Evolutionary conservation across 352 stramenopile genomes (phyloP), one percentile per base, ranked within the genome.

Genomic region (Phytophthora lateralis): DNA sequence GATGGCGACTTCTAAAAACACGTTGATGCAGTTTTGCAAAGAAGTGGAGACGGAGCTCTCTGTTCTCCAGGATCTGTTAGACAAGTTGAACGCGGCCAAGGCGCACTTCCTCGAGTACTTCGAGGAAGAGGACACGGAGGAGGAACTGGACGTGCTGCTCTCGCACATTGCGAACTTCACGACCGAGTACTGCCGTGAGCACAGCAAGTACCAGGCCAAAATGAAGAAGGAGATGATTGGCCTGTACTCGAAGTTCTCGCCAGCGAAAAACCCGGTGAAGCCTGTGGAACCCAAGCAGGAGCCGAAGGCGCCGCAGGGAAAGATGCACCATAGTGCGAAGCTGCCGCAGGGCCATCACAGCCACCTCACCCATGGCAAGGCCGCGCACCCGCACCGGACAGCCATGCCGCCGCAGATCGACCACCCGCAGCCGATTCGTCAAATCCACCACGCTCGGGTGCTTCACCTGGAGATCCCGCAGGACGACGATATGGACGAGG

Each of bases 71-170:
- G 27, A 55, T 3, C 55, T 86, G 27, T 57, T 91, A 49, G 58
- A 89, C 49, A 66, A 85, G 48, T 55, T 91, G 39, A 66, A 82
- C n/a, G 64, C 75, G 10, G 76, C 73, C 26, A 95, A 93, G 83
- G 60, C 64, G 7, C 71, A 79, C 12, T 93, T 93, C 53, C 68
- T 95, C 9, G 75, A 91, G 51, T 93, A 93, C 57, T 91, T 95
- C 54, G 85, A 92, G 63, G 85, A 95, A 56, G 80, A 93, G 50
- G 85, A 89, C 18, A 89, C 80, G 2, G 76, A 84, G 27, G 85
- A 95, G 44, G 81, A 91, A 53, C 54, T 95, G 41, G 82, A 95
- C 47, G 78, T 90, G 47, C 45, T 95, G 48, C 71, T 93, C 8
- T 73, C 71, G 18, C 73, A 90, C 57, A 89, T 95, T 48, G 81